Percentiles rank a stretch among this genome's conserved stretches.
These are phyloP conservation scores for Fraxinus albicans DNA, from an alignment of 305 asterid species.

Conservation along the genomic window DNA sequence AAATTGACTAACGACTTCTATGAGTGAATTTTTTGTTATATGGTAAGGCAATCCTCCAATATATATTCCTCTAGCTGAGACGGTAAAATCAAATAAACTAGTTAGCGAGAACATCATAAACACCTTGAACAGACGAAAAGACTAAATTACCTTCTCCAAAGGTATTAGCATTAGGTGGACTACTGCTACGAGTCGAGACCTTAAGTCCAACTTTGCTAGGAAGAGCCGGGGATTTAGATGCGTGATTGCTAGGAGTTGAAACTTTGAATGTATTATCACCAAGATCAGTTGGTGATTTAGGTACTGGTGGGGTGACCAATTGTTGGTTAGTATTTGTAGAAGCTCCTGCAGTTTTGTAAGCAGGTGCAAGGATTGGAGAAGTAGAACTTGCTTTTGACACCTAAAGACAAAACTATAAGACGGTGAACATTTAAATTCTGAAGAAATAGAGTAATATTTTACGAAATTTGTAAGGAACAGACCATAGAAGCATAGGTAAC, in stretches of 20 bases:
- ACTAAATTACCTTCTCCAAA: constrained; percentile 33
- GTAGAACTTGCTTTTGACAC: constrained; percentile 35
- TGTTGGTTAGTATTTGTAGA: constrained; percentile 21
- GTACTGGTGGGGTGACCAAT: not conserved
- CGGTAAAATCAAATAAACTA: not conserved
- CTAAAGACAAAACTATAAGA: constrained; percentile 26
- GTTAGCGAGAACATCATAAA: not conserved
- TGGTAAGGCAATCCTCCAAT: constrained; percentile 47
- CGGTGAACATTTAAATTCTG: not conserved
- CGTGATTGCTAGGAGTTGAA: not conserved
- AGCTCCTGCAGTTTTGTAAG: constrained; percentile 6
- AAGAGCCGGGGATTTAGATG: not conserved
- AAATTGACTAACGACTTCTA: constrained; percentile 41
- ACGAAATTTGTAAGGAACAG: constrained; percentile 6
- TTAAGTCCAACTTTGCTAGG: constrained; percentile 19
- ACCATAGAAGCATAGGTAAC: constrained; percentile 67
- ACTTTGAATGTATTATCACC: constrained; percentile 20
- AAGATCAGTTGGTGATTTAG: constrained; percentile 20
- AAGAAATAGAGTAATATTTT: constrained; percentile 7
- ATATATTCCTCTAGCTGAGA: constrained; percentile 39
- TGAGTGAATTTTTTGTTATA: constrained; percentile 42
- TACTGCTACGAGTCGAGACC: constrained; percentile 15
- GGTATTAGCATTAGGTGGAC: constrained; percentile 13
- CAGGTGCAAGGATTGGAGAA: constrained; percentile 8
- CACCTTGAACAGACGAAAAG: not conserved